These are phyloP conservation scores for Erysiphe pulchra DNA, from an alignment of 2,329 filamentous ascomycete species.

Conservation along the genomic window DNA sequence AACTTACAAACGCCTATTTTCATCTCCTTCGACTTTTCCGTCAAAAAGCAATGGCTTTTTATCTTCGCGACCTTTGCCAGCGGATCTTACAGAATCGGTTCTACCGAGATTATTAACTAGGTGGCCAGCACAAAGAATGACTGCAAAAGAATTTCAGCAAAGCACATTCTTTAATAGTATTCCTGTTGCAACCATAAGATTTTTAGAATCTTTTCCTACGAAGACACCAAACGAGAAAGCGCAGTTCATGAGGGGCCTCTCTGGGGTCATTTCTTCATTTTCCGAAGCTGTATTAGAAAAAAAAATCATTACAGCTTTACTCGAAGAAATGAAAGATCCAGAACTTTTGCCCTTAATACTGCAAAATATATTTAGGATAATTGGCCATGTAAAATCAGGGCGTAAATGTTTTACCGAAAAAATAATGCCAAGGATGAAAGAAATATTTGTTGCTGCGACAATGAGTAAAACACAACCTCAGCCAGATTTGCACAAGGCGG, in stretches of 20 bases:
- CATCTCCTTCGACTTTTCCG: constrained; percentile 53
- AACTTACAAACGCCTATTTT: constrained; percentile 64
- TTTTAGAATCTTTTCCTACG: constrained; percentile 69
- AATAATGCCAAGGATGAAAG: constrained; percentile 61
- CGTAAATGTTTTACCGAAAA: constrained; percentile 61
- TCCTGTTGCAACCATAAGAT: constrained; percentile 83
- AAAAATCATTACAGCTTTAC: constrained; percentile 66
- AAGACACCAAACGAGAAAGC: constrained; percentile 82
- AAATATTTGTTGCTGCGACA: constrained; percentile 45
- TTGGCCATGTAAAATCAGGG: constrained; percentile 51
- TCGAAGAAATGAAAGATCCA: constrained; percentile 85
- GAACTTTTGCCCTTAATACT: constrained; percentile 67
- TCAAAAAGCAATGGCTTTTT: constrained; percentile 65
- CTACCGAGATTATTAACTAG: constrained; percentile 70
- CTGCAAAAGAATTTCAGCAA: constrained; percentile 75
- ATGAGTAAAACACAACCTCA: constrained; percentile 31
- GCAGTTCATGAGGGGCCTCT: constrained; percentile 71
- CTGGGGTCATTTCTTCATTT: constrained; percentile 72
- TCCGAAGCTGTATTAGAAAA: constrained; percentile 84
- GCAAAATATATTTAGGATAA: constrained; percentile 78
- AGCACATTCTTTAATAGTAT: constrained; percentile 95
- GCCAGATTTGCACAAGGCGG: constrained; percentile 61
- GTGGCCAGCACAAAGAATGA: constrained; percentile 65
- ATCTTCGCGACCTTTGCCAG: constrained; percentile 52
- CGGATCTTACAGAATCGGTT: constrained; percentile 48